These are phyloP conservation scores for Trichoderma brevicompactum DNA, from an alignment of 2,329 filamentous ascomycete species.

Conservation along the genomic window DNA sequence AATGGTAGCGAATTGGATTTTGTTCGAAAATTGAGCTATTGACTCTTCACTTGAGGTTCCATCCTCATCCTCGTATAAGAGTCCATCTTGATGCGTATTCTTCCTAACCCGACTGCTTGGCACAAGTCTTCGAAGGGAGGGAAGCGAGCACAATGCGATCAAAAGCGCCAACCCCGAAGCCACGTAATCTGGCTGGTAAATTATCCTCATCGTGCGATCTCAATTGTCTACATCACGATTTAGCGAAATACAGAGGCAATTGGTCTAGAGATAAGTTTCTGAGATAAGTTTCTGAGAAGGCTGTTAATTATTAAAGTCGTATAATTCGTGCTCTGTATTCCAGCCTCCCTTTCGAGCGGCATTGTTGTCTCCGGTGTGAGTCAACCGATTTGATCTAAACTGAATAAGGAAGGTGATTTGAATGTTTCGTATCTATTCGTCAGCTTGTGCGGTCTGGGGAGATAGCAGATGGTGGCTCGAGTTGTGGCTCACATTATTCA, in stretches of 20 bases:
- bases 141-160: conserved; percentile 4
- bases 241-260: background rate
- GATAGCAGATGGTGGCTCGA: too few species aligned
- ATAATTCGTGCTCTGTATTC: background rate
- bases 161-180: background rate
- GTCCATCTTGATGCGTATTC: conserved; percentile 6
- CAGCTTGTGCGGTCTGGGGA: background rate
- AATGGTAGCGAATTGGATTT: conserved; percentile 4
- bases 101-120: background rate
- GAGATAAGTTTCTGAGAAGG: background rate
- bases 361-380: conserved; percentile 13
- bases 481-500: too few species aligned
- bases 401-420: conserved; percentile 21
- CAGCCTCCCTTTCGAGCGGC: background rate
- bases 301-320: background rate
- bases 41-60: conserved; percentile 20
- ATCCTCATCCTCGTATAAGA: conserved; percentile 15
- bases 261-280: background rate
- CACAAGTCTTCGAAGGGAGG: conserved; percentile 1
- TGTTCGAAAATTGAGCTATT: conserved; percentile 15
- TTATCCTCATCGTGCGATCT: background rate
- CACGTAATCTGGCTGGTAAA: background rate
- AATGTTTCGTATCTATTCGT: background rate
- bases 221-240: background rate
- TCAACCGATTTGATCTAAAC: conserved; percentile 14